Evolutionary conservation across 371 early-diverging fungal genomes (phyloP).

Genomic region (Batkoa obscura): DNA sequence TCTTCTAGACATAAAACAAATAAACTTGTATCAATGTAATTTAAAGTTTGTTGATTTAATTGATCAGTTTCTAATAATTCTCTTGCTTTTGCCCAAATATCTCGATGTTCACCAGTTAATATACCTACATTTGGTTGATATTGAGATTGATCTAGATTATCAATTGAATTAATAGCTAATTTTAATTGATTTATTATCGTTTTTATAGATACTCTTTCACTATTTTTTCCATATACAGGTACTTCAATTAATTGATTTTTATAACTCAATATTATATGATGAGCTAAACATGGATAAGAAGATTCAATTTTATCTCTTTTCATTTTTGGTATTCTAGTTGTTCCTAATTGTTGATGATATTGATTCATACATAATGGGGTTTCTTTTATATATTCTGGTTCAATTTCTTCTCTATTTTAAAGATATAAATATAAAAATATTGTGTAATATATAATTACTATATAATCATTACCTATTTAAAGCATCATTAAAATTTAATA

Average conservation of each 20-base stretch:
- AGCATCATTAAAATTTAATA: constrained; percentile 49
- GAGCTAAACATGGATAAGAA: constrained; percentile 43
- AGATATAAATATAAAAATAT: background rate
- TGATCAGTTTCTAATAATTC: constrained; percentile 14
- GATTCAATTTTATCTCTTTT: constrained; percentile 45
- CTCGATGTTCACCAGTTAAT: constrained; percentile 68
- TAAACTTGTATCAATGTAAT: constrained; percentile 50
- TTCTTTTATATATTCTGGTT: constrained; percentile 10
- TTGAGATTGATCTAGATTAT: constrained; percentile 17
- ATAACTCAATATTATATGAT: constrained; percentile 65
- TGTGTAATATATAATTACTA: background rate
- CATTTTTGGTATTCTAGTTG: constrained; percentile 46
- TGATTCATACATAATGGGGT: constrained; percentile 82
- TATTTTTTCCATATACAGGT: constrained; percentile 46
- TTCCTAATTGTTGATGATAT: constrained; percentile 65
- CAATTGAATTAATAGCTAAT: constrained; percentile 34
- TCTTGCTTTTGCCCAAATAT: constrained; percentile 50
- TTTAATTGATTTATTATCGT: constrained; percentile 41
- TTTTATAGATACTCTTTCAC: constrained; percentile 37
- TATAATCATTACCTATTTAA: constrained; percentile 34
- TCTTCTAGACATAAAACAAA: constrained; percentile 69
- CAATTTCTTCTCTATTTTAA: background rate
- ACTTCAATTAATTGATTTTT: constrained; percentile 65
- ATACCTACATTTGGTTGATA: constrained; percentile 49
- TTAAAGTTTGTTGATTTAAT: constrained; percentile 8